These are phyloP conservation scores for Penicillium soppii DNA, from an alignment of 495 filamentous ascomycete genomes.

Conservation along the genomic window DNA sequence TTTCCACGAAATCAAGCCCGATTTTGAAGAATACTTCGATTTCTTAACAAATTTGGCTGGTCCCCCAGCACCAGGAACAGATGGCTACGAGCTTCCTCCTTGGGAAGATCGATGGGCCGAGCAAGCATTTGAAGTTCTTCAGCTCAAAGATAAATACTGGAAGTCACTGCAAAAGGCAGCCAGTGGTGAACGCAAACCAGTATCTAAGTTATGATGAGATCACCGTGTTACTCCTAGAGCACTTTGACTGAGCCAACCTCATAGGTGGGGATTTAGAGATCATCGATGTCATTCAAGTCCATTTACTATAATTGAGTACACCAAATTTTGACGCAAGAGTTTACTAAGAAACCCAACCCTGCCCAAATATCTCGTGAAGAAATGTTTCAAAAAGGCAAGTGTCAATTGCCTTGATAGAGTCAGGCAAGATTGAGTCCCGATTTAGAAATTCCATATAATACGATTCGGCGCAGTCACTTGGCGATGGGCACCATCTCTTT, in stretches of 20 bases:
- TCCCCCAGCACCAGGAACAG: constrained; percentile 32
- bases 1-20: constrained; percentile 47
- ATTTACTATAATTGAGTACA: too few species aligned
- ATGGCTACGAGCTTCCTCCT: constrained; percentile 31
- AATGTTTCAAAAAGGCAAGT: neutral
- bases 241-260: too few species aligned
- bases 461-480: too few species aligned
- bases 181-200: neutral
- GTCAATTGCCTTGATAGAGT: neutral
- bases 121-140: constrained; percentile 20
- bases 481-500: neutral
- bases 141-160: constrained; percentile 24
- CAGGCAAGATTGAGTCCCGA: neutral
- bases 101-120: constrained; percentile 41
- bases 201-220: neutral
- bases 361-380: neutral
- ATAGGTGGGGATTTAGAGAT: too few species aligned
- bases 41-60: constrained; percentile 39
- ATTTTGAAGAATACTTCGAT: constrained; percentile 53
- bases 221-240: too few species aligned
- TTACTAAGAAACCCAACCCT: neutral
- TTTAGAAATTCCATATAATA: neutral
- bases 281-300: too few species aligned
- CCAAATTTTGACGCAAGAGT: too few species aligned
- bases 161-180: neutral